These are phyloP conservation scores for Crithidia acanthocephali DNA, from an alignment of 208 protist species.

Conservation along the genomic window DNA sequence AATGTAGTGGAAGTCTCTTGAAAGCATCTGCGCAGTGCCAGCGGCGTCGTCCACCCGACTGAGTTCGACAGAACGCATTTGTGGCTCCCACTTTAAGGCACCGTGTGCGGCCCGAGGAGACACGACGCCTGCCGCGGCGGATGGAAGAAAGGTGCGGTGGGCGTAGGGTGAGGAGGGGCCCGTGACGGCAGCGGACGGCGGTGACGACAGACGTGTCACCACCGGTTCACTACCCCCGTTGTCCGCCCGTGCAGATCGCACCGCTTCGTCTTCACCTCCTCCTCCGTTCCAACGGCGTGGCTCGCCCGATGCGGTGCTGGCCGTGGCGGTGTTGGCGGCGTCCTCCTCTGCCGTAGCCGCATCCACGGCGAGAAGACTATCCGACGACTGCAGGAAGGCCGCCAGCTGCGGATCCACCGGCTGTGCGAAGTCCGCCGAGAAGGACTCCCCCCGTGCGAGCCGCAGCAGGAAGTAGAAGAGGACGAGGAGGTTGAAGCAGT, in stretches of 20 bases:
- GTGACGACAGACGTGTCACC: slow-evolving; percentile 24
- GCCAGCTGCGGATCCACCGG: slow-evolving; percentile 63
- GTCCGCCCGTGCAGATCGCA: background rate
- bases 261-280: background rate
- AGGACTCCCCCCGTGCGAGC: slow-evolving; percentile 39
- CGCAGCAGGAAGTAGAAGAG: slow-evolving; percentile 72
- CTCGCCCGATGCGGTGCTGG: no score
- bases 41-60: background rate
- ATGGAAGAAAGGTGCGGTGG: background rate
- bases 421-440: slow-evolving; percentile 64
- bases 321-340: background rate
- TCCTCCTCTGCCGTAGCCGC: background rate
- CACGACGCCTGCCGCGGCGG: no score
- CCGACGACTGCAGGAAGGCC: slow-evolving; percentile 62
- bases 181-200: background rate
- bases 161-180: background rate
- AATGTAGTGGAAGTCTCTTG: no score
- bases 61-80: background rate
- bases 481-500: slow-evolving; percentile 76
- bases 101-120: no score
- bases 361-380: slow-evolving; percentile 47
- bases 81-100: no score
- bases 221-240: background rate
- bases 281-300: background rate
- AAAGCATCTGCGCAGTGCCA: no score